Evolutionary conservation across 2,329 filamentous ascomycete genomes (phyloP).

Genomic region (Sporothrix pallida): DNA sequence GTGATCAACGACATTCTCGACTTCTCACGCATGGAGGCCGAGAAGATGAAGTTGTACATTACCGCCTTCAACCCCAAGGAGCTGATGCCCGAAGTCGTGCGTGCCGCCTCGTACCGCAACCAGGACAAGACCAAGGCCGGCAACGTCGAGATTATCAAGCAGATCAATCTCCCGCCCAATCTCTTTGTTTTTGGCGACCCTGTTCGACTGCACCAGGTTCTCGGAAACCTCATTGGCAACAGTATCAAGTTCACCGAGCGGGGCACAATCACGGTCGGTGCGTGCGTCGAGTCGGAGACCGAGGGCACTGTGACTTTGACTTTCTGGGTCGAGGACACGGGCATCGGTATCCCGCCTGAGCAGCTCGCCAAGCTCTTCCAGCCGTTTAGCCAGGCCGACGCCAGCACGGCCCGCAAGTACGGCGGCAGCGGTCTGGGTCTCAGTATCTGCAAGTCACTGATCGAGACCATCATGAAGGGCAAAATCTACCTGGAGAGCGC

Average conservation of each 20-base stretch:
- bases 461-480: constrained; percentile 90
- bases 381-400: constrained; percentile 91
- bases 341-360: constrained; percentile 85
- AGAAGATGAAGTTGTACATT: constrained; percentile 81
- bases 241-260: constrained; percentile 92
- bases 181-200: constrained; percentile 73
- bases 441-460: constrained; percentile 92
- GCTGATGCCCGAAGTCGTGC: constrained; percentile 70
- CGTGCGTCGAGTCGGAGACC: constrained; percentile 73
- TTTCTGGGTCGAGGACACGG: constrained; percentile 87
- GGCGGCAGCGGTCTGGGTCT: constrained; percentile 89
- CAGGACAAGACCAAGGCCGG: constrained; percentile 66
- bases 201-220: constrained; percentile 69
- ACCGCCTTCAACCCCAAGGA: constrained; percentile 71
- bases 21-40: constrained; percentile 91
- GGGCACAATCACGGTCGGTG: constrained; percentile 83
- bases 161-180: constrained; percentile 73
- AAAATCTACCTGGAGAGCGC: constrained; percentile 81
- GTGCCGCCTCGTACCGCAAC: constrained; percentile 70
- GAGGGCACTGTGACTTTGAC: constrained; percentile 74
- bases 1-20: constrained; percentile 97
- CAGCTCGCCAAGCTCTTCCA: constrained; percentile 86
- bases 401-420: constrained; percentile 87
- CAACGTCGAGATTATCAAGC: constrained; percentile 68
- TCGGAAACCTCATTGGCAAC: constrained; percentile 87